Evolutionary conservation across 257 asterid species (phyloP).

Genomic region (Coffea canephora): DNA sequence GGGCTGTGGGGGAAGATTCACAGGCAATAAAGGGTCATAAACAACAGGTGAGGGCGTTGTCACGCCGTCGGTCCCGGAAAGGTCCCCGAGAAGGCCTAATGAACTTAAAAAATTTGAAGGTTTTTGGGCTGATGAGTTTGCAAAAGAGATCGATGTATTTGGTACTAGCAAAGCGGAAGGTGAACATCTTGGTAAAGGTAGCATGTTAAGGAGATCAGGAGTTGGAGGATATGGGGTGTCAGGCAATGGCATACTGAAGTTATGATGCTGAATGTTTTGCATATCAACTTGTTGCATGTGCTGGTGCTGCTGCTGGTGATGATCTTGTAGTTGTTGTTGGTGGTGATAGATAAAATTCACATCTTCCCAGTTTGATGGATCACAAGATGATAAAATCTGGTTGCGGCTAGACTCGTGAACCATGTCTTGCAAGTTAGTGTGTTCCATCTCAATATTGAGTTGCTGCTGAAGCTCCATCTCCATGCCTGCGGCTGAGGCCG

Average conservation of each 20-base stretch:
- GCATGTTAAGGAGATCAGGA: conserved; percentile 62
- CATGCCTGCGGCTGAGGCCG: conserved; percentile 38
- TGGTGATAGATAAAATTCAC: conserved; percentile 26
- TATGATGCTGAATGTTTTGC: conserved; percentile 32
- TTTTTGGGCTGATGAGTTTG: conserved; percentile 30
- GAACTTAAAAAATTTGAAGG: conserved; percentile 52
- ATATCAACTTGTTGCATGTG: conserved; percentile 25
- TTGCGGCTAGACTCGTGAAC: conserved; percentile 10
- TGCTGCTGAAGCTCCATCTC: conserved; percentile 70
- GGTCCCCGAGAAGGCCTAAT: conserved; percentile 65
- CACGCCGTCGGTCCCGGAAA: conserved; percentile 21
- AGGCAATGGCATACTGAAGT: conserved; percentile 26
- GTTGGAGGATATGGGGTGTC: conserved; percentile 36
- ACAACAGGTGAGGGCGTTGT: conserved; percentile 29
- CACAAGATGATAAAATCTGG: conserved; percentile 25
- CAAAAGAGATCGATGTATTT: conserved; percentile 40
- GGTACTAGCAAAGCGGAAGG: conserved; percentile 40
- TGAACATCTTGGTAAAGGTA: conserved; percentile 60
- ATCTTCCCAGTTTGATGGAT: conserved; percentile 51
- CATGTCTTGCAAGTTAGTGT: conserved; percentile 32
- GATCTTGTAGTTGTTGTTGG: conserved; percentile 17
- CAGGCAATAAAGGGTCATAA: conserved; percentile 71
- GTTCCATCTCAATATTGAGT: conserved; percentile 40
- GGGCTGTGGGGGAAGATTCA: conserved; percentile 76
- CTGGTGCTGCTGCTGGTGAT: conserved; percentile 14